Evolutionary conservation across 257 asterid species (phyloP), one percentile per base, ranked within the genome.

Genomic region (Pogostemon cablin): DNA sequence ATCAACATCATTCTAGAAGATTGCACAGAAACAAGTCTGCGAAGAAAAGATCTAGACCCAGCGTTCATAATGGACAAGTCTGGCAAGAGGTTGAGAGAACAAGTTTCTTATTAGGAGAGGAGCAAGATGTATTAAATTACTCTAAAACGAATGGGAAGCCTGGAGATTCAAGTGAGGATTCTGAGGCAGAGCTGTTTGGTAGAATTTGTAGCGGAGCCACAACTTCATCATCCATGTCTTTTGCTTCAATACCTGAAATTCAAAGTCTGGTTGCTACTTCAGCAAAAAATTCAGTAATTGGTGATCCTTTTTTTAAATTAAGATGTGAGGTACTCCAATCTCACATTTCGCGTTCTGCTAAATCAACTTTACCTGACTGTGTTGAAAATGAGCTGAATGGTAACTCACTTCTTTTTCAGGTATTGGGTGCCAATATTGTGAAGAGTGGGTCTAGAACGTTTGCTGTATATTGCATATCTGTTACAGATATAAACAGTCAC

Each of bases 71-170:
- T 82, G 86, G 86, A 54, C 83, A 86, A 71, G 81, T 79, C 63
- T 91, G 98, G 99, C 87, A 87, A 80, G 98, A 95, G 86, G 82
- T 88, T 65, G 86, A 86, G 74, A 84, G 99, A 73, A 84, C 88
- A 2, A 95, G 88, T 81, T 83, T 83, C 79, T 78, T 87, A 73
- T 72, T 72, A 64, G 96, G 96, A 78, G 96, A 89, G 78, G 96
- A 86, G 47, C 83, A 83, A 77, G 97, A 90, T 78, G 73, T 84
- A 70, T 80, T 89, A 75, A 82, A 73, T 56, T 75, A 79, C 67
- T 69, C 86, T 81, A 80, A 62, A 42, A 85, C 54, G 76, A 78
- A 80, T 62, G 70, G 55, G 52, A 83, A 82, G 72, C 69, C 77
- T 78, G 96, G 84, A 71, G 86, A 76, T 68, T 84, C 79, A 9